Evolutionary conservation across 257 asterid genomes (phyloP).

Genomic region (Fraxinus excelsior): DNA sequence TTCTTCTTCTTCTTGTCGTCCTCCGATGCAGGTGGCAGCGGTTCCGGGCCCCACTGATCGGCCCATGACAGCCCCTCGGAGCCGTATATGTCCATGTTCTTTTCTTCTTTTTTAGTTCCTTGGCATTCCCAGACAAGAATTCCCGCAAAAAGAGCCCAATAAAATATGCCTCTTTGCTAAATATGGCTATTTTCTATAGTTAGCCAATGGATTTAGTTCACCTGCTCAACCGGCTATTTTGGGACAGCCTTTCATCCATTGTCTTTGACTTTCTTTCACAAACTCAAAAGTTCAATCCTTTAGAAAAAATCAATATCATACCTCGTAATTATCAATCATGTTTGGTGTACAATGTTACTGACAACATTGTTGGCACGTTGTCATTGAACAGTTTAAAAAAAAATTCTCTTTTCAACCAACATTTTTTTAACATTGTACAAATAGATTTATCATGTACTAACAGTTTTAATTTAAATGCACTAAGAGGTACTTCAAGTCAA

Average conservation of each 20-base stretch:
- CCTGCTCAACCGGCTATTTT: not conserved
- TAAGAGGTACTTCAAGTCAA: not conserved
- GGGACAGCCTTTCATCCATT: not conserved
- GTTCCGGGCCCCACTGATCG: constrained; percentile 16
- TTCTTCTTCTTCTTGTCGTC: not conserved
- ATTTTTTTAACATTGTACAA: too few species aligned
- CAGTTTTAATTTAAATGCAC: not conserved
- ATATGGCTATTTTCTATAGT: not conserved
- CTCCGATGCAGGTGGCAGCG: not conserved
- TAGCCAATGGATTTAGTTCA: not conserved
- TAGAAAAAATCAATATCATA: too few species aligned
- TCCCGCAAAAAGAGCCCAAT: not conserved
- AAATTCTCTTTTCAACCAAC: too few species aligned
- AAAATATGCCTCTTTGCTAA: not conserved
- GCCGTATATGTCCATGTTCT: constrained; percentile 1
- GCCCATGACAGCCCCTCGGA: constrained; percentile 21
- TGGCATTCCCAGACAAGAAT: constrained; percentile 2
- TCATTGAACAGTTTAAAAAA: too few species aligned
- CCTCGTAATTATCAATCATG: not conserved
- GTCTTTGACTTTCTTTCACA: not conserved
- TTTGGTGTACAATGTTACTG: too few species aligned
- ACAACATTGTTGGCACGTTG: too few species aligned
- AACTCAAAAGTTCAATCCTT: not conserved
- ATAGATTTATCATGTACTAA: too few species aligned
- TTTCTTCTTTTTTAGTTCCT: not conserved